Percentiles rank a stretch among this genome's conserved stretches.
Conservation (phyloP, 768 basidiomycete genomes). For the Psilocybe azurescens region DNA sequence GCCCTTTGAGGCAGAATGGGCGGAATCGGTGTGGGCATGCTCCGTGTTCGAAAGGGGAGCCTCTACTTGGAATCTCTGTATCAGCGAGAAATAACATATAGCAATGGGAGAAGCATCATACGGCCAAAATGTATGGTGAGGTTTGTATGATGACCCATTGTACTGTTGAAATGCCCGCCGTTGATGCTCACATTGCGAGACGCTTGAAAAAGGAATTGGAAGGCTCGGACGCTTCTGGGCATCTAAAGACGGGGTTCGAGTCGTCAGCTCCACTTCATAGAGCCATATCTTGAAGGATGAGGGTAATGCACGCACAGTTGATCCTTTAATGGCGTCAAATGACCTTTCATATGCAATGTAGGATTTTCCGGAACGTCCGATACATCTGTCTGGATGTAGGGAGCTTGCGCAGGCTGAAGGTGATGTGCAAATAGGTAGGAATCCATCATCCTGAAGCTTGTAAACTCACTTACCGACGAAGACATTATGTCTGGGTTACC, state of each 20-base stretch:
- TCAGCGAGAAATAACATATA: neutral
- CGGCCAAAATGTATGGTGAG: neutral
- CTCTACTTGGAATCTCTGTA: neutral
- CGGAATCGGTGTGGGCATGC: neutral
- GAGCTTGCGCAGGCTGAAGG: no score
- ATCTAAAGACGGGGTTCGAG: neutral
- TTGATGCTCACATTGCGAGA: neutral
- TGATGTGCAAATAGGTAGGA: no score
- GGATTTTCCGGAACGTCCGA: no score
- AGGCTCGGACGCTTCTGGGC: neutral
- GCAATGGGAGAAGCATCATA: neutral
- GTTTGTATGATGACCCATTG: constrained; percentile 4
- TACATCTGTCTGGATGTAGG: no score
- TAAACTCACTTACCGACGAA: no score
- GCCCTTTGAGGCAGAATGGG: neutral
- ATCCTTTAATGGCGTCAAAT: no score
- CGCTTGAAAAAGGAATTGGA: neutral
- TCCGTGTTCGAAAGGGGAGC: neutral
- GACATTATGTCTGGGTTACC: no score
- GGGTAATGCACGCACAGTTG: no score
- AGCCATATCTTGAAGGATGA: no score
- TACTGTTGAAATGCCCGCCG: neutral
- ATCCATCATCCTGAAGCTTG: no score
- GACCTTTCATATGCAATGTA: no score
- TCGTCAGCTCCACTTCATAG: no score